Conservation (phyloP, 2,329 filamentous ascomycete genomes). For the Nemania diffusa region DNA sequence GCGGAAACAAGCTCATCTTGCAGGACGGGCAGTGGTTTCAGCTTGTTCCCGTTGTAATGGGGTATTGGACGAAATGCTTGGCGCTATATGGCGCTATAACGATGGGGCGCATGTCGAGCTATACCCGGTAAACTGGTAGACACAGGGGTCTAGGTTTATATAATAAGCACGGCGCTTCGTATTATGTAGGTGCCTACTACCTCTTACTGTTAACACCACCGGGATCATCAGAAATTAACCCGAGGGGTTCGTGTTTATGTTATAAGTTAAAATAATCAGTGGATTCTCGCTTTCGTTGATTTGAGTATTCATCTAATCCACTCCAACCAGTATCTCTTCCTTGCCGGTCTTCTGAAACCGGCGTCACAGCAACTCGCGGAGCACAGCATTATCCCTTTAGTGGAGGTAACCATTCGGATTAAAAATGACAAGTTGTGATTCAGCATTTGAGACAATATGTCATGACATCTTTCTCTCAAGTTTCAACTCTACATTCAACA, state of each 20-base stretch:
- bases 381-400: background rate
- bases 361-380: conserved; percentile 1
- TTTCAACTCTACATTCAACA: background rate
- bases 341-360: background rate
- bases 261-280: background rate
- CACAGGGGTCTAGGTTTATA: background rate
- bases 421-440: background rate
- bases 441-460: background rate
- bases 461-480: background rate
- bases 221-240: background rate
- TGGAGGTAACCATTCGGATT: background rate
- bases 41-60: conserved; percentile 8
- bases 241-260: background rate
- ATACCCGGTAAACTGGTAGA: background rate
- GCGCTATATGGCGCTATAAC: background rate
- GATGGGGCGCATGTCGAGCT: no score
- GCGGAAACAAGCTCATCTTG: conserved; percentile 26
- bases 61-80: conserved; percentile 10
- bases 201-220: background rate
- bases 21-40: conserved; percentile 27
- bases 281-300: background rate
- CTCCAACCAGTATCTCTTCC: background rate
- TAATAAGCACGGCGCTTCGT: background rate
- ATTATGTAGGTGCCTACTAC: no score
- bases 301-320: background rate